Evolutionary conservation across 495 filamentous ascomycete species (phyloP), one percentile per base, ranked within the genome.

Genomic region (Penicillium antarcticum): DNA sequence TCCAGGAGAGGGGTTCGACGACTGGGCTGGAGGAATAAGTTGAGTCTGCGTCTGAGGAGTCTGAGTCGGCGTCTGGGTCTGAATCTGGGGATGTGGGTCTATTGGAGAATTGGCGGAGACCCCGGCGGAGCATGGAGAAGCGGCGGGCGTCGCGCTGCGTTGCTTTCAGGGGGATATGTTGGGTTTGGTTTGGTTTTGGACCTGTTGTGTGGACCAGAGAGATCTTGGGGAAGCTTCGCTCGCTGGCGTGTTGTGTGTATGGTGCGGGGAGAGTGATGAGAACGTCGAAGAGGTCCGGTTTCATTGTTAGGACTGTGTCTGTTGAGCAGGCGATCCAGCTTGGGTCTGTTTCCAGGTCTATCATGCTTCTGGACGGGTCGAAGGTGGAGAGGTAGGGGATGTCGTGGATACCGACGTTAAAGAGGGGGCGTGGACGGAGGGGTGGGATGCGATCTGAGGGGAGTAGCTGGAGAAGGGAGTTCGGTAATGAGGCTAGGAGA

Each of bases 321-420:
- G 94, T 97, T 26, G 92, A 94, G 66, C 92, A 97, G 1, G 94
- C 94, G 39, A 96, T 81, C 92, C 91, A 97, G 11, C 88, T 85
- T 1, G 81, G 75, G 10, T 80, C 78, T 18, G 70, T 63, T 32
- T 85, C 85, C 11, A 76, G 69, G 14, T 57, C 53, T 11, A 66
- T 19, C 5, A 56, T 53, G 26, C 41, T 31, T 6, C 55, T 50
- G n/a, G 52, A 51, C 5, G 57, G 24, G 21, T 66, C 57, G 51
- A 69, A 70, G 16, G 68, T 68, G 34, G 85, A 76, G 6, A 94
- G 80, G 49, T 85, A 83, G 2, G 88, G 83, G 51, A 98, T 96
- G 62, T 98, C 94, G 64, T 95, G 89, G 13, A 97, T 82, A 44
- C 94, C 94, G 42, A 97, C 78, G 51, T 85, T 88, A 73, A 97